Evolutionary conservation across 2,329 filamentous ascomycete species (phyloP), one percentile per base, ranked within the genome.

Genomic region (Ciborinia camelliae): DNA sequence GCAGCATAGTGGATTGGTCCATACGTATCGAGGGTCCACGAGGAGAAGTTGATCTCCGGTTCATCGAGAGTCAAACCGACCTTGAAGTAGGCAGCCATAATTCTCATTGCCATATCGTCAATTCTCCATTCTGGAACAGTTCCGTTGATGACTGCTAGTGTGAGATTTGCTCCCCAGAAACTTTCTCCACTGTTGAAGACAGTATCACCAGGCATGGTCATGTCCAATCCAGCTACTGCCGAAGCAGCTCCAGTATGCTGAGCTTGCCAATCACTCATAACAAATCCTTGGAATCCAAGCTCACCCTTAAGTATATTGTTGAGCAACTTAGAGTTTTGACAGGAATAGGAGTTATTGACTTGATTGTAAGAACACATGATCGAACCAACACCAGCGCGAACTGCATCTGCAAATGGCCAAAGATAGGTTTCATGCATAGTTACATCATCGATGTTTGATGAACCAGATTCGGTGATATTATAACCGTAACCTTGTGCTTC

Each of bases 61-160:
- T 75, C 70, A 62, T 74, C 61, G 79, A 86, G 70, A 0, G 79
- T 81, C 68, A 81, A 80, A 60, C 86, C 85, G 45, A 88, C 85
- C 76, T 89, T 89, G 79, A 88, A 90, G 74, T 84, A 86, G 48
- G 86, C 81, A 6, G 87, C 82, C 85, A 90, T 88, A 74, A 90
- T 96, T 71, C 95, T 87, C 77, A 92, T 89, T 6, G 86, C 91
- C 89, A 97, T 96, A 74, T 98, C 95, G 71, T 97, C 93, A 12
- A 98, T 76, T 59, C 94, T 86, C 84, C 90, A 96, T 70, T 90
- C 86, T 0, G 94, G 91, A 39, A 98, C 80, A 0, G 92, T 97
- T 43, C 93, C 93, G 74, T 98, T 97, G 71, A 96, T 77, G 7
- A 97, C 87, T 1, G 91, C 91, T 55, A 96, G 80, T 2, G 94